Percentiles rank a stretch among this genome's conserved stretches.
Conservation (phyloP, 1,139 yeast species). For the Pneumocystis sp. region DNA sequence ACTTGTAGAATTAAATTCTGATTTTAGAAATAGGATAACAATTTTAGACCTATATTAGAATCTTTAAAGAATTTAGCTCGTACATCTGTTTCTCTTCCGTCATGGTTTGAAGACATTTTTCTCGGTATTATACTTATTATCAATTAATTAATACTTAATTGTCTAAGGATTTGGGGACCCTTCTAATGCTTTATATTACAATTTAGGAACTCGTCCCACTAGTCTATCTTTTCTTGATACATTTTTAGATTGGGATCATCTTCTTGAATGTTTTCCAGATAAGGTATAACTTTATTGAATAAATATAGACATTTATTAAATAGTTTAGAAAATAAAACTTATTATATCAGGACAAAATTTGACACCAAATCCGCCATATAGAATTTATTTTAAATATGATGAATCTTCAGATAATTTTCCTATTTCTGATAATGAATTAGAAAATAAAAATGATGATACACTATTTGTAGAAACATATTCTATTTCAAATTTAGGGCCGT, state of each 20-base stretch:
- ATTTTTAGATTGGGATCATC: conserved; percentile 19
- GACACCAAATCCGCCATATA: conserved; percentile 4
- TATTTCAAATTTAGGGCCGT: conserved; percentile 5
- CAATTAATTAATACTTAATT: background rate
- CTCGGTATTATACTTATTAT: conserved; percentile 12
- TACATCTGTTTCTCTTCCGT: conserved; percentile 20
- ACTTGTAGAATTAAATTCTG: conserved; percentile 18
- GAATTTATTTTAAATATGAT: background rate
- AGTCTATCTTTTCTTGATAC: conserved; percentile 17
- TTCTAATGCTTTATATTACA: conserved; percentile 15
- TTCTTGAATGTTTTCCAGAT: conserved; percentile 17
- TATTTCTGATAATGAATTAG: background rate
- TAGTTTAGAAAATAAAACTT: conserved; percentile 1
- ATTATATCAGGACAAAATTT: background rate
- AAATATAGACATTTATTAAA: conserved; percentile 5
- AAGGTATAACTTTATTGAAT: conserved; percentile 2
- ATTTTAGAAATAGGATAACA: conserved; percentile 16
- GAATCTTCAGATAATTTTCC: background rate
- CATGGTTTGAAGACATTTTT: conserved; percentile 27
- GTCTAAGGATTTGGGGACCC: conserved; percentile 25
- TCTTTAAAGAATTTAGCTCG: conserved; percentile 13
- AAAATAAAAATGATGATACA: conserved; percentile 2
- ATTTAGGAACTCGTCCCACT: conserved; percentile 12
- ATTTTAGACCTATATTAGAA: conserved; percentile 18
- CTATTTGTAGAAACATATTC: conserved; percentile 3